These are phyloP conservation scores for Tricholoma hemisulphureum DNA, from an alignment of 768 basidiomycete genomes.

Conservation along the genomic window DNA sequence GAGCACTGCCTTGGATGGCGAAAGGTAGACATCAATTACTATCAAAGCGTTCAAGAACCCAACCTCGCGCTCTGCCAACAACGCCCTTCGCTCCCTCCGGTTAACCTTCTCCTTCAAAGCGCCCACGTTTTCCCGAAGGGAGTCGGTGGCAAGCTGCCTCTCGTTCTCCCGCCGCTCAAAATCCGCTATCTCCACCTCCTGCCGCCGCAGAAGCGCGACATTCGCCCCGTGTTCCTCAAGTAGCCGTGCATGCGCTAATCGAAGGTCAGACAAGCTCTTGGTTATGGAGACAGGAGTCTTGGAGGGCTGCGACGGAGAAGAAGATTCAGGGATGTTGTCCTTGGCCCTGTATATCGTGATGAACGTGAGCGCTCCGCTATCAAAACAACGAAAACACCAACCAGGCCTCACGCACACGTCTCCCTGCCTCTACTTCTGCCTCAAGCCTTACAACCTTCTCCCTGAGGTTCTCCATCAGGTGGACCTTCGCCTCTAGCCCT, in stretches of 20 bases:
- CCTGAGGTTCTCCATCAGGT: constrained; percentile 21
- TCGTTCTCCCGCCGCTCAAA: constrained; percentile 37
- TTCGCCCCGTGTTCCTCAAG: constrained; percentile 68
- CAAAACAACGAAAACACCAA: not conserved
- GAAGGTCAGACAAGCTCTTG: constrained; percentile 18
- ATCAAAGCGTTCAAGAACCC: constrained; percentile 67
- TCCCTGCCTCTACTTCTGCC: constrained; percentile 1
- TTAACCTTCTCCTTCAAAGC: constrained; percentile 36
- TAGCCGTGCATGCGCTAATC: constrained; percentile 58
- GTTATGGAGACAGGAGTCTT: constrained; percentile 1
- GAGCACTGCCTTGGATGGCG: not conserved
- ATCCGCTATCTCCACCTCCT: constrained; percentile 51
- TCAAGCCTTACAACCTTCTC: constrained; percentile 3
- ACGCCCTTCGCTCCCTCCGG: constrained; percentile 29
- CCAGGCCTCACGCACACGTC: not conserved
- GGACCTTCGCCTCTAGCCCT: constrained; percentile 1
- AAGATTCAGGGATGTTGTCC: constrained; percentile 36
- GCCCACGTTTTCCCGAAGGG: constrained; percentile 35
- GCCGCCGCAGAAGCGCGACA: constrained; percentile 48
- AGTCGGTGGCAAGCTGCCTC: constrained; percentile 28
- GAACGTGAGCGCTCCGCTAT: constrained; percentile 44
- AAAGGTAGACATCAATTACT: constrained; percentile 37
- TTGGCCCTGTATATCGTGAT: not conserved
- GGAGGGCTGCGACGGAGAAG: not conserved
- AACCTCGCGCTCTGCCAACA: constrained; percentile 55